Evolutionary conservation across 73 alveolate species (phyloP), one percentile per base, ranked within the genome.

Genomic region (Urostyla sp.): DNA sequence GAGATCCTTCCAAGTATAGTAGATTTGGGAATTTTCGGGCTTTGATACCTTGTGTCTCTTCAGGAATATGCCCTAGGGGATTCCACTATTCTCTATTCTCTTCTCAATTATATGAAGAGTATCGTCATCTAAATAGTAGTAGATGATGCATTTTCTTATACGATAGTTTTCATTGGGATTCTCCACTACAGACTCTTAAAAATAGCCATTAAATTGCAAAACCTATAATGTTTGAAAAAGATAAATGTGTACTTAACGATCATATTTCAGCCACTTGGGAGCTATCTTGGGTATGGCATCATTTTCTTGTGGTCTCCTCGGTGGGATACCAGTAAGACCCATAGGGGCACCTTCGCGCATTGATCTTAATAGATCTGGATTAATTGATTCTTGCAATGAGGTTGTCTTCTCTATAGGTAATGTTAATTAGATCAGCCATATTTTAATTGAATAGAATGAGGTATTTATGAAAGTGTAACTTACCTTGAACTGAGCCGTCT

Each of bases 41-140:
- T 72, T 84, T 15, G 98, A 97, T 28, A 95, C 85, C 57, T 96
- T 96, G 87, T 97, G 95, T 67, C 99, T 90, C 66, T 97, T 97
- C 52, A 97, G 79, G 72, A 97, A 97, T 75, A 92, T 91, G 18
- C 99, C 99, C 88, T 97, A 96, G 21, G 98, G 99, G 6, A 97
- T 95, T 31, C 99, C 99, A 45, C 98, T 81, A 80, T 97, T 97
- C 82, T 94, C 99, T 32, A 92, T 91, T 75, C 96, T 89, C 24
- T 88, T 80, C 87, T 97, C 99, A 87, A 91, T 91, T 54, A 94
- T 91, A 61, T 93, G 96, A 81, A 94, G 77, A 3, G 99, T 94
- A 72, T 95, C 98, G 73, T 95, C 98, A 44, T 94, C 97, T 38
- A 96, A 88, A 83, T 96, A 92, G 93, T 94, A 94, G 87, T 88